These are phyloP conservation scores for Sinapis alba DNA, from an alignment of 441 rosid species.

Conservation along the genomic window DNA sequence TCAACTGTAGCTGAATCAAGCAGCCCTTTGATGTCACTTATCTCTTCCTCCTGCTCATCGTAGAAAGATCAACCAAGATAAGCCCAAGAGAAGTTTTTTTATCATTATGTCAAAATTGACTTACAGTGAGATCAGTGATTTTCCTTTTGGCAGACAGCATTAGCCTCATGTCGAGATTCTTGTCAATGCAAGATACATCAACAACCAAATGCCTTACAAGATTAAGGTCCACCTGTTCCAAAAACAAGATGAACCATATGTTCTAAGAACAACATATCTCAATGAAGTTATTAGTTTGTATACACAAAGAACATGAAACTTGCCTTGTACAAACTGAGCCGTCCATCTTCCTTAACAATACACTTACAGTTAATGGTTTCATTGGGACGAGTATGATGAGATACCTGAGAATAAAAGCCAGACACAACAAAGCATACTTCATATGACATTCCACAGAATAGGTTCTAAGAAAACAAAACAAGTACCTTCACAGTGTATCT, in stretches of 20 bases:
- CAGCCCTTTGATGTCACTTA: conserved; percentile 45
- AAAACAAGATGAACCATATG: conserved; percentile 9
- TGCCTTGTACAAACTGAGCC: conserved; percentile 56
- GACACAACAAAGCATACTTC: not conserved
- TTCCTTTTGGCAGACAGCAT: conserved; percentile 51
- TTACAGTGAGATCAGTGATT: conserved; percentile 47
- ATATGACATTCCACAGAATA: not conserved
- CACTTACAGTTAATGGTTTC: conserved; percentile 58
- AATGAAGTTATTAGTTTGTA: not conserved
- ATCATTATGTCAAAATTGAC: conserved; percentile 23
- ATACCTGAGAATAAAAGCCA: conserved; percentile 46
- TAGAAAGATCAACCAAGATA: not conserved
- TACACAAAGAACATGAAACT: conserved; percentile 25
- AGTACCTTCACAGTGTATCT: conserved; percentile 61
- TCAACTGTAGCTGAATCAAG: conserved; percentile 58
- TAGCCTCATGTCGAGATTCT: conserved; percentile 64
- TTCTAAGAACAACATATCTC: not conserved
- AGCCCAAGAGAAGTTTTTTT: not conserved
- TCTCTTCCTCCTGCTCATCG: conserved; percentile 58
- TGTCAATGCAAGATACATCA: conserved; percentile 63
- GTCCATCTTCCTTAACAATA: conserved; percentile 42
- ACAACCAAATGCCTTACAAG: conserved; percentile 49
- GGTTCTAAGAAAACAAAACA: conserved; percentile 9
- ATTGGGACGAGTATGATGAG: conserved; percentile 47
- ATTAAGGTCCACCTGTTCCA: conserved; percentile 46